These are phyloP conservation scores for Rhizopogon rudus DNA, from an alignment of 768 basidiomycete species.

Conservation along the genomic window DNA sequence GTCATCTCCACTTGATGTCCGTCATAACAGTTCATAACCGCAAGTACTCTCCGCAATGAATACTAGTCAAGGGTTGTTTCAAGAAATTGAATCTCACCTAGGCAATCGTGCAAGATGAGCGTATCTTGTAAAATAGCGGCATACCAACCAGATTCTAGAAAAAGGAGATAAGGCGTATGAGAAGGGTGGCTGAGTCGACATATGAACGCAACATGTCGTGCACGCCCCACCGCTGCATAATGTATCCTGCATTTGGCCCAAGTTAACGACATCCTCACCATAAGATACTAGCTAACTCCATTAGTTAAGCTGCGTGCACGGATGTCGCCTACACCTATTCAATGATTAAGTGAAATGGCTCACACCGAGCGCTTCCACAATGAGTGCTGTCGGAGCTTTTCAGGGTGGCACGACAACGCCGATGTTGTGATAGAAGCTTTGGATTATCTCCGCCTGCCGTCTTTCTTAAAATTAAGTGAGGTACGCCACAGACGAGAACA, in stretches of 20 bases:
- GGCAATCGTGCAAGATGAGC: conserved; percentile 14
- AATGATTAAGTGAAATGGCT: too few species aligned
- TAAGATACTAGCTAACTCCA: too few species aligned
- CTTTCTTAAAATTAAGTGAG: too few species aligned
- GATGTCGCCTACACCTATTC: too few species aligned
- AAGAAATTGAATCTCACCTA: conserved; percentile 12
- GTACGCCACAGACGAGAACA: too few species aligned
- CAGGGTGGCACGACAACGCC: too few species aligned
- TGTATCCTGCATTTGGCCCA: conserved; percentile 17
- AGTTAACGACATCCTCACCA: conserved; percentile 11
- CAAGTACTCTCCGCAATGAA: conserved; percentile 10
- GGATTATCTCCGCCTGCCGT: too few species aligned
- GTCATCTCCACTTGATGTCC: conserved; percentile 23
- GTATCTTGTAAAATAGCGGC: conserved; percentile 7
- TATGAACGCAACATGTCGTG: conserved; percentile 15
- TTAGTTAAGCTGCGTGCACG: too few species aligned
- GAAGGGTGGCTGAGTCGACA: conserved; percentile 6
- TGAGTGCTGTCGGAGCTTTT: too few species aligned
- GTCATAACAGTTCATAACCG: conserved; percentile 11
- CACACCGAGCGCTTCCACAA: too few species aligned
- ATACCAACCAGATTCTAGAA: conserved; percentile 17
- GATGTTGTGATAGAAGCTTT: too few species aligned
- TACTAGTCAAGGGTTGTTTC: conserved; percentile 12
- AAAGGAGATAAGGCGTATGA: conserved; percentile 4
- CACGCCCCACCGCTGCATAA: conserved; percentile 18